Base-by-base conservation (phyloP, 2,329 filamentous ascomycete genomes). In the Ceratocystis cacaofunesta region DNA sequence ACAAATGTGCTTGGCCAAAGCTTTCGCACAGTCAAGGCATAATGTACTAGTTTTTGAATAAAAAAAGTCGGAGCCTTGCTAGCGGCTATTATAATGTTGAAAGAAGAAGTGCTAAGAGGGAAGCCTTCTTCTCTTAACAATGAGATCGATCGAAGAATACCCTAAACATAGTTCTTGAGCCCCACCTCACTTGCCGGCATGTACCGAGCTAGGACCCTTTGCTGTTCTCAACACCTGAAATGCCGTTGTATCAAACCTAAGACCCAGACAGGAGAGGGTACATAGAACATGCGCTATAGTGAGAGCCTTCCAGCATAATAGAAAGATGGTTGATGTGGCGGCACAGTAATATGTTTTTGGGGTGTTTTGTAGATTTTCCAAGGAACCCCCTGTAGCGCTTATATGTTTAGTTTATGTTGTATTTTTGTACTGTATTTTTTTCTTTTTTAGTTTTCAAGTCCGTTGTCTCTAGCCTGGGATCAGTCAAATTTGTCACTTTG, bases 311-410 rank as follows among this genome's bases (percentile, higher is more conserved):
- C 0, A 58, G 25, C 55, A 58, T 58, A 5, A 36, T 19, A 4
- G 30, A n/a, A 19, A 58, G 28, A 58, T 58, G 55, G 55, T 36
- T 36, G 28, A 36, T 58, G 55, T 58, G 28, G 55, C 55, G 55
- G 55, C 55, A 58, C 55, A 58, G 55, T 19, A 10, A n/a, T 17
- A 36, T 30, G 55, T 58, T 36, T 58, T 58, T 58, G 55, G 55
- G 15, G 25, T 58, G 55, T 58, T 58, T 58, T 58, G 55, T 8
- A 8, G 55, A 2, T 17, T 58, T 58, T 32, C 17, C 28, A 15
- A 58, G 55, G 55, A 8, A 32, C 30, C 30, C 52, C 28, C 15
- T 58, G 55, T 19, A 32, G 6, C 19, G 15, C 19, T 19, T 36
- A 8, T 58, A 6, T 58, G 28, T 28, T 32, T 57, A 32, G 52